Evolutionary conservation across 306 rosid species (phyloP), one percentile per base, ranked within the genome.

Genomic region (Macrotyloma uniflorum): DNA sequence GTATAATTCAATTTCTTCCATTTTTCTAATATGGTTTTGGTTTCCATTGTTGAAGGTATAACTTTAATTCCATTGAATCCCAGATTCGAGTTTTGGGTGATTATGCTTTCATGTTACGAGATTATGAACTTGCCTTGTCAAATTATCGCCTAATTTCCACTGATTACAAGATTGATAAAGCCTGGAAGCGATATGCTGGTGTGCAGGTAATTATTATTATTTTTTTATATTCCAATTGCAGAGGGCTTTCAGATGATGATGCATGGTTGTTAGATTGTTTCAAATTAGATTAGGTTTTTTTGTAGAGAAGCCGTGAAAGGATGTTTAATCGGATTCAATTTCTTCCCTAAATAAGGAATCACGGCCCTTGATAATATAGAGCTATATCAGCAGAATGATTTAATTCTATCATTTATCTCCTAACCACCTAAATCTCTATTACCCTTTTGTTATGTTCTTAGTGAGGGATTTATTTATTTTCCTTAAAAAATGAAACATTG

Each of bases 101-200:
- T 79, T 91, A 88, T 83, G 99, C 99, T 83, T 96, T 96, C 89
- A 91, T 96, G 99, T 84, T 96, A 83, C 84, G 89, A 66, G 99
- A 96, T 87, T 96, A 96, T 80, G 99, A 96, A 79, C 98, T 96
- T 86, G 99, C 98, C 12, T 67, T 96, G 85, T 93, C 98, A 32
- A 96, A 93, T 77, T 96, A 96, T 84, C 98, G 99, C 76, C 84
- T 96, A 72, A 91, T 95, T 81, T 95, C 99, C 50, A 93, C 96
- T 14, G 99, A 95, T 86, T 95, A 93, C 97, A 95, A 95, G 84
- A 96, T 95, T 85, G 99, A 95, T 84, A 95, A 95, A 84, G 99
- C 98, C 82, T 95, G 98, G 99, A 93, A 93, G 85, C 97, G 91
- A 61, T 95, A 88, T 83, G 99, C 99, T 78, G 98, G 97, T 43